Conservation (phyloP, 208 protist genomes). For the Trypanosomatidae sp. region DNA sequence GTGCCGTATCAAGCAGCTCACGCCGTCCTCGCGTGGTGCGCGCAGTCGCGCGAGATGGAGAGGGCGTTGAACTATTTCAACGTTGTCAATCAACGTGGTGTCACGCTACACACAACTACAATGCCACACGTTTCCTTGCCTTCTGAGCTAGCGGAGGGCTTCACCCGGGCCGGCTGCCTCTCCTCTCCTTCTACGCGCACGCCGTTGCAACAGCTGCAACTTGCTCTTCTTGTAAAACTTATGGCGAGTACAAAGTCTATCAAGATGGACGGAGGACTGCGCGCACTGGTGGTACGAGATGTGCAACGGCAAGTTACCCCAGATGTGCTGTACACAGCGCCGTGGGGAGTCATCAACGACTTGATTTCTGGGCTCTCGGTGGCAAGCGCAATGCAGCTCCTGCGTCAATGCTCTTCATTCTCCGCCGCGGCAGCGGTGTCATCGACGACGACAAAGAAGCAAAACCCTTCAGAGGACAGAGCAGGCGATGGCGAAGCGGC, state of each 20-base stretch:
- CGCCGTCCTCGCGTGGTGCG: slow-evolving; percentile 66
- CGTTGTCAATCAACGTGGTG: slow-evolving; percentile 46
- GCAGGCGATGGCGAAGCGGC: not conserved
- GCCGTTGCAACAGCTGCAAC: slow-evolving; percentile 49
- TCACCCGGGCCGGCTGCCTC: slow-evolving; percentile 31
- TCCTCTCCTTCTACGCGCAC: slow-evolving; percentile 15
- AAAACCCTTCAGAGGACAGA: not conserved
- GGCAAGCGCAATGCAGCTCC: slow-evolving; percentile 75
- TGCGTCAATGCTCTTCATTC: slow-evolving; percentile 27
- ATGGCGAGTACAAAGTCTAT: slow-evolving; percentile 69
- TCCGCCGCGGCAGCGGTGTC: not conserved
- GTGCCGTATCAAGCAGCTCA: slow-evolving; percentile 64
- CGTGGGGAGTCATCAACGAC: slow-evolving; percentile 83
- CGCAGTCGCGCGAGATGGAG: slow-evolving; percentile 67
- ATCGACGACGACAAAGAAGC: not conserved
- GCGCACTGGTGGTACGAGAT: slow-evolving; percentile 65
- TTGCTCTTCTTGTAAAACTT: slow-evolving; percentile 75
- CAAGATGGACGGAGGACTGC: slow-evolving; percentile 74
- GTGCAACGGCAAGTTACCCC: slow-evolving; percentile 58
- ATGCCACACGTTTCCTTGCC: not conserved
- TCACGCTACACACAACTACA: slow-evolving; percentile 22
- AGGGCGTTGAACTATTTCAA: slow-evolving; percentile 61
- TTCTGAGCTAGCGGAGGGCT: not conserved
- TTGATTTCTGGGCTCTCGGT: slow-evolving; percentile 72
- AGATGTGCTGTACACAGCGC: slow-evolving; percentile 31